Percentiles rank a stretch among this genome's conserved stretches.
phyloP scores from a whole-genome alignment of 495 filamentous ascomycete species.

The Xylaria telfairii region DNA sequence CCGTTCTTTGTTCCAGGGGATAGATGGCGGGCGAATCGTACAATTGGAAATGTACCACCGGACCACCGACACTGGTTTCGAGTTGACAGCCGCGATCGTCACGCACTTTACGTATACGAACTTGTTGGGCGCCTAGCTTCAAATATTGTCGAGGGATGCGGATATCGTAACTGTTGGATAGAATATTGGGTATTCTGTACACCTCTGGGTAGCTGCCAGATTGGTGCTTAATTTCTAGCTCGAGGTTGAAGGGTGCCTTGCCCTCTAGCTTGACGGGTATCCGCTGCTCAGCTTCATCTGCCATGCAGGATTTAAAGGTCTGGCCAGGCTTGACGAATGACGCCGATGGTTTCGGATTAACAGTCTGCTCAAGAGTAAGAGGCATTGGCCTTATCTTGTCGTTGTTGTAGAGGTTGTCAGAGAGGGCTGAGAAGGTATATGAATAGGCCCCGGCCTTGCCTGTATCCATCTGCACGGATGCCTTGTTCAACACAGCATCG shows the following conservation, averaged over 20 bases:
- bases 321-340: slow-evolving; percentile 86
- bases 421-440: slow-evolving; percentile 81
- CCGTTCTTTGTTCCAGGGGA: slow-evolving; percentile 76
- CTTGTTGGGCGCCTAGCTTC: slow-evolving; percentile 80
- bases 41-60: slow-evolving; percentile 83
- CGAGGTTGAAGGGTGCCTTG: slow-evolving; percentile 84
- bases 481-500: slow-evolving; percentile 71
- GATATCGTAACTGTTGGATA: slow-evolving; percentile 73
- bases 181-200: slow-evolving; percentile 77
- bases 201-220: slow-evolving; percentile 78
- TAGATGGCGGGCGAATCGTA: slow-evolving; percentile 91
- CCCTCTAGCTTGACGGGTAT: slow-evolving; percentile 86
- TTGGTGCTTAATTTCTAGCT: slow-evolving; percentile 91
- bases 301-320: slow-evolving; percentile 91
- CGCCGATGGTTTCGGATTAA: slow-evolving; percentile 80
- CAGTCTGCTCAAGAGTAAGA: slow-evolving; percentile 77
- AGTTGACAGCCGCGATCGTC: slow-evolving; percentile 84
- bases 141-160: slow-evolving; percentile 82
- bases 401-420: slow-evolving; percentile 83
- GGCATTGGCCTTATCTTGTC: slow-evolving; percentile 64
- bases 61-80: slow-evolving; percentile 66
- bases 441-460: slow-evolving; percentile 78
- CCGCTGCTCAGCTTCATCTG: slow-evolving; percentile 79
- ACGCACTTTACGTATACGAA: slow-evolving; percentile 86
- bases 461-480: slow-evolving; percentile 84